Evolutionary conservation across 106 monocot species (phyloP).

Genomic region (Platanthera zijinensis): DNA sequence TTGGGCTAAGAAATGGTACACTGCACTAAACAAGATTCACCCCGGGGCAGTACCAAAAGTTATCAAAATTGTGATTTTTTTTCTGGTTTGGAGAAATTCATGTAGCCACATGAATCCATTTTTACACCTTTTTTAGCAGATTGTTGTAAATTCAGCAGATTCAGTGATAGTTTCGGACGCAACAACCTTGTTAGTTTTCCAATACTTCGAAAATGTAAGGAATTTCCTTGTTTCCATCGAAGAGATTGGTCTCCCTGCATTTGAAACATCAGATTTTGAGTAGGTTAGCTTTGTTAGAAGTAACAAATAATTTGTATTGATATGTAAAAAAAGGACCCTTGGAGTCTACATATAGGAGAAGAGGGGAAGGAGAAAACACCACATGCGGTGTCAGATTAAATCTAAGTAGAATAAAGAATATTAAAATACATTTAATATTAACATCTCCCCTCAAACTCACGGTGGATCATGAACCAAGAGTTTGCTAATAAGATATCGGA

Average conservation of each 20-base stretch:
- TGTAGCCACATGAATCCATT: not conserved
- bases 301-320: too few relatives aligned
- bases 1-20: conserved; percentile 82
- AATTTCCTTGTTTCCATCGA: conserved; percentile 34
- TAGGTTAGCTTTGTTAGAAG: not conserved
- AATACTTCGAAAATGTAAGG: conserved; percentile 50
- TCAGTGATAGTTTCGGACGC: conserved; percentile 16
- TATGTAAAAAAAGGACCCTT: too few relatives aligned
- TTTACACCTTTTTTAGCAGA: not conserved
- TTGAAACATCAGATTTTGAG: conserved; percentile 21
- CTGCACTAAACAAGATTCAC: conserved; percentile 74
- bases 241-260: conserved; percentile 30
- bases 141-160: conserved; percentile 11
- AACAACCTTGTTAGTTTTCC: conserved; percentile 34
- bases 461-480: too few relatives aligned
- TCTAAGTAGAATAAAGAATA: too few relatives aligned
- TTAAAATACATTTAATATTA: too few relatives aligned
- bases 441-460: too few relatives aligned
- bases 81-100: not conserved
- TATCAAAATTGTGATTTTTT: not conserved
- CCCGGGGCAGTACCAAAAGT: conserved; percentile 87
- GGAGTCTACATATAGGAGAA: too few relatives aligned
- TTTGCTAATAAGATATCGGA: too few relatives aligned
- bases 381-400: too few relatives aligned
- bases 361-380: too few relatives aligned